Conservation (phyloP, 768 basidiomycete species). For the Amanita pseudoporphyria region DNA sequence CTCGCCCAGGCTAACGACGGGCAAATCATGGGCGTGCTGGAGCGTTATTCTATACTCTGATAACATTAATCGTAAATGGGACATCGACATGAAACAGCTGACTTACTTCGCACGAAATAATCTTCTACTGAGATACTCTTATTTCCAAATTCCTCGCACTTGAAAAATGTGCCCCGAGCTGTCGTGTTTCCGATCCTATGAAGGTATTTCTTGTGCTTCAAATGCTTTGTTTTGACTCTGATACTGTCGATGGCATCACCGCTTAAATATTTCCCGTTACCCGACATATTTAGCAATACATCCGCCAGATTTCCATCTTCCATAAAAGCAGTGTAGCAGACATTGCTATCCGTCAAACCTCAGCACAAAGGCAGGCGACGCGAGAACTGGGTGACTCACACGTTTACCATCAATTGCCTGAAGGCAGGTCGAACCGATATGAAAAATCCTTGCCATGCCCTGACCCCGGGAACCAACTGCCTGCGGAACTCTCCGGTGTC, state of each 20-base stretch:
- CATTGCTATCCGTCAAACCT: slow-evolving; percentile 25
- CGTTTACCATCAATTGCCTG: slow-evolving; percentile 45
- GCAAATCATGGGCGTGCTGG: slow-evolving; percentile 15
- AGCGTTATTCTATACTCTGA: slow-evolving; percentile 13
- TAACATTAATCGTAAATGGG: slow-evolving; percentile 35
- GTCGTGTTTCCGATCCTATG: slow-evolving; percentile 7
- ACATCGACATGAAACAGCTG: slow-evolving; percentile 12
- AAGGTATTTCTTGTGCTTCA: slow-evolving; percentile 5
- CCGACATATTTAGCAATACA: slow-evolving; percentile 42
- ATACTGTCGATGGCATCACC: neutral
- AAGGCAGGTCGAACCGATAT: slow-evolving; percentile 38
- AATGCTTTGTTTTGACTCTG: slow-evolving; percentile 5
- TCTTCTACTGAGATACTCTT: slow-evolving; percentile 44
- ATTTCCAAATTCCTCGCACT: slow-evolving; percentile 34
- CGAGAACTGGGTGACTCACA: slow-evolving; percentile 21
- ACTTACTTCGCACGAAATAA: slow-evolving; percentile 32
- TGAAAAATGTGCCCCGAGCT: slow-evolving; percentile 17
- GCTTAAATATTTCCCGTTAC: slow-evolving; percentile 17
- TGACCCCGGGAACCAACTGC: slow-evolving; percentile 24
- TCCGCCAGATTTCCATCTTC: slow-evolving; percentile 54
- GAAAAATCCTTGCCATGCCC: slow-evolving; percentile 38
- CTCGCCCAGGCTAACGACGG: slow-evolving; percentile 28
- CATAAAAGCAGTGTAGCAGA: slow-evolving; percentile 48
- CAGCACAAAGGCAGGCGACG: neutral
- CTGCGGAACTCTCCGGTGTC: slow-evolving; percentile 17